These are phyloP conservation scores for Kewa caespitosa DNA, from an alignment of 179 eudicot species.

Conservation along the genomic window DNA sequence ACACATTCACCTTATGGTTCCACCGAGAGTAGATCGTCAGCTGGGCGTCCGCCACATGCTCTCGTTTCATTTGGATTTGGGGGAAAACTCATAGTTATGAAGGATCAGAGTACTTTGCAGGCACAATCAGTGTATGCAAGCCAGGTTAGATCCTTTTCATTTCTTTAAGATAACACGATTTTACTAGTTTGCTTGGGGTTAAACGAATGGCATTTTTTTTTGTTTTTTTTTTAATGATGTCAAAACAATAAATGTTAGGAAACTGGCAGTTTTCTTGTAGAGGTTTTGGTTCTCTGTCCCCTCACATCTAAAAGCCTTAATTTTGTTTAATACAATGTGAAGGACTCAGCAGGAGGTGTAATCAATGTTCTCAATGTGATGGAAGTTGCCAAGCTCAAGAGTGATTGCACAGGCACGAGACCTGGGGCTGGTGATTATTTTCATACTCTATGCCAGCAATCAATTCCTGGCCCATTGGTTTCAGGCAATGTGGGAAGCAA, in stretches of 20 bases:
- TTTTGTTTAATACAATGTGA: slow-evolving; percentile 34
- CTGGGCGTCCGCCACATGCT: slow-evolving; percentile 81
- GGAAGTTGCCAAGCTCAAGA: slow-evolving; percentile 46
- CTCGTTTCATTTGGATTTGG: slow-evolving; percentile 86
- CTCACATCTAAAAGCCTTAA: slow-evolving; percentile 9
- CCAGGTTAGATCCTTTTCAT: slow-evolving; percentile 45
- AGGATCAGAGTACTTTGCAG: slow-evolving; percentile 31
- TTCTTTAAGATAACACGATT: background rate
- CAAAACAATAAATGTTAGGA: background rate
- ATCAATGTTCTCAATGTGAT: slow-evolving; percentile 51
- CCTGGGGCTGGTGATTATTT: slow-evolving; percentile 42
- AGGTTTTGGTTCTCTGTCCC: background rate
- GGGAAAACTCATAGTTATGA: slow-evolving; percentile 75
- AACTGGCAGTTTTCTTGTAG: background rate
- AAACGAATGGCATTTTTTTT: background rate
- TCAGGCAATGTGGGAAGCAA: slow-evolving; percentile 62
- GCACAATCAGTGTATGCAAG: slow-evolving; percentile 39
- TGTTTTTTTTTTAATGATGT: background rate
- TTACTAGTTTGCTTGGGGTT: background rate
- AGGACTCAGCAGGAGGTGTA: slow-evolving; percentile 57
- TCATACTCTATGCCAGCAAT: slow-evolving; percentile 43
- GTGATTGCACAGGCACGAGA: slow-evolving; percentile 36
- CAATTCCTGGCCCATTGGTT: slow-evolving; percentile 67
- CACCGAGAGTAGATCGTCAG: slow-evolving; percentile 52
- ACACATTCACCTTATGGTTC: slow-evolving; percentile 36